Percentiles rank a stretch among this genome's conserved stretches.
phyloP scores from a whole-genome alignment of 371 early-diverging fungal species.

The Lichtheimia hyalospora region DNA sequence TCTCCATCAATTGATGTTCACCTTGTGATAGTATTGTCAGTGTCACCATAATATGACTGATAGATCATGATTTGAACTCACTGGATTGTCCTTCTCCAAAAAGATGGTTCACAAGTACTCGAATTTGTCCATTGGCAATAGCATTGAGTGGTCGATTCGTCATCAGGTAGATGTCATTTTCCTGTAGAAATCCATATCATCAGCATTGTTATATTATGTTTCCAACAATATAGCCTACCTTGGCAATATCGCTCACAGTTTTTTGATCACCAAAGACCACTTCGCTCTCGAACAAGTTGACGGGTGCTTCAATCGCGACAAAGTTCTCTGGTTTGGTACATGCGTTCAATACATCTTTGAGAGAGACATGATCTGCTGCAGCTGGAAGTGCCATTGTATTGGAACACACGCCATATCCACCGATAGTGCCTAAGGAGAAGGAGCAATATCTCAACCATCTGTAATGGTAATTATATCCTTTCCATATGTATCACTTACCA shows the following conservation, averaged over 20 bases:
- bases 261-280: slow-evolving; percentile 40
- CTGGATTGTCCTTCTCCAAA: slow-evolving; percentile 26
- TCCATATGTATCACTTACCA: slow-evolving; percentile 25
- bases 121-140: slow-evolving; percentile 66
- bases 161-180: slow-evolving; percentile 60
- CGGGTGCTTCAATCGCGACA: slow-evolving; percentile 66
- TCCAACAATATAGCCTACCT: slow-evolving; percentile 26
- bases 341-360: slow-evolving; percentile 32
- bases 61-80: neutral
- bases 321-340: slow-evolving; percentile 51
- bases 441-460: too few relatives aligned
- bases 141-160: slow-evolving; percentile 76
- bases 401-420: slow-evolving; percentile 73
- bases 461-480: neutral
- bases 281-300: slow-evolving; percentile 79
- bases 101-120: slow-evolving; percentile 53
- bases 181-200: slow-evolving; percentile 17
- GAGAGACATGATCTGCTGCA: slow-evolving; percentile 63
- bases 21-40: slow-evolving; percentile 18
- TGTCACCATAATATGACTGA: neutral
- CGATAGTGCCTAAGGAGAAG: slow-evolving; percentile 49
- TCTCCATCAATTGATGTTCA: slow-evolving; percentile 52
- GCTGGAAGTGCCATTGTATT: slow-evolving; percentile 63
- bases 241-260: slow-evolving; percentile 57
- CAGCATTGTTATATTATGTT: neutral